These are phyloP conservation scores for Cucurbita moschata DNA, from an alignment of 306 rosid species.

Conservation along the genomic window DNA sequence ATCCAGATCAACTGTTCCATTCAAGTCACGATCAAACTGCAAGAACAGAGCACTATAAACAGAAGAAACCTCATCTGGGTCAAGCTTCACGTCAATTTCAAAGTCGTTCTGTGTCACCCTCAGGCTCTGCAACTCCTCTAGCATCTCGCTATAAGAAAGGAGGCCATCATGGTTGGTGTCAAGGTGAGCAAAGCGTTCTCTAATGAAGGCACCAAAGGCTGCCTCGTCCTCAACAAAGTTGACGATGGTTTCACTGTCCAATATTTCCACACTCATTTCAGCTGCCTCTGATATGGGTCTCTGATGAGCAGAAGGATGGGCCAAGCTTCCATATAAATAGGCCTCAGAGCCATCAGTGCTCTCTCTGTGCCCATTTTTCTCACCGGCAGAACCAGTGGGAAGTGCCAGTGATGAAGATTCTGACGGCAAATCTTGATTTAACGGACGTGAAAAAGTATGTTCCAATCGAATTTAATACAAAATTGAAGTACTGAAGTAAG, in stretches of 20 bases:
- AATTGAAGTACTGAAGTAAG: not conserved
- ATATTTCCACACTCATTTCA: slow-evolving; percentile 58
- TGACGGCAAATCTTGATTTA: not conserved
- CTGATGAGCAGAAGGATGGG: not conserved
- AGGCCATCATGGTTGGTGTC: slow-evolving; percentile 49
- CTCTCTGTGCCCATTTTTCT: not conserved
- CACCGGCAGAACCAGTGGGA: too few relatives aligned
- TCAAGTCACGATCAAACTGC: slow-evolving; percentile 48
- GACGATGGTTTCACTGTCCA: slow-evolving; percentile 55
- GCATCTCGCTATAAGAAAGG: slow-evolving; percentile 53
- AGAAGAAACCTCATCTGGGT: slow-evolving; percentile 42
- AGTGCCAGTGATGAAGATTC: not conserved
- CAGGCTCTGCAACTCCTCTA: slow-evolving; percentile 47
- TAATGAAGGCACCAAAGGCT: slow-evolving; percentile 25
- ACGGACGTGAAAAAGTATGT: not conserved
- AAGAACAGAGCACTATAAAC: slow-evolving; percentile 42
- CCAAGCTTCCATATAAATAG: not conserved
- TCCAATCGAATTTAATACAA: not conserved
- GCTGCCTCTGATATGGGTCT: not conserved
- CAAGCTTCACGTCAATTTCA: slow-evolving; percentile 43
- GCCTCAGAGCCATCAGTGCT: not conserved
- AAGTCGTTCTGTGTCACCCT: slow-evolving; percentile 49
- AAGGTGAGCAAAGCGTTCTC: slow-evolving; percentile 31
- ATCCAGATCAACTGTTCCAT: slow-evolving; percentile 43
- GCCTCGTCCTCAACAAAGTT: slow-evolving; percentile 61